These are phyloP conservation scores for Triadica sebifera DNA, from an alignment of 345 rosid genomes.

Conservation along the genomic window DNA sequence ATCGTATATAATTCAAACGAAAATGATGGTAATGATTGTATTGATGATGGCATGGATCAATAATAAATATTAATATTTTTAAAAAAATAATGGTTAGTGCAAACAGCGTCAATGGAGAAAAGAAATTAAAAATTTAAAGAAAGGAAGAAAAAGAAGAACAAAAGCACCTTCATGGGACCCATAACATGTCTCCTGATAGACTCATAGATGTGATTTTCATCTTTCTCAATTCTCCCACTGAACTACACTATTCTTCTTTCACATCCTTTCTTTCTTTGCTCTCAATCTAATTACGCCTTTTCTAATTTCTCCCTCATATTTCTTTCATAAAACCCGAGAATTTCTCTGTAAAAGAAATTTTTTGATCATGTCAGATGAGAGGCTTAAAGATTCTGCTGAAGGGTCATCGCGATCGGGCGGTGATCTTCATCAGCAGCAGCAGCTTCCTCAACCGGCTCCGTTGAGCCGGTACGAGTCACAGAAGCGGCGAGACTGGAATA, in stretches of 20 bases:
- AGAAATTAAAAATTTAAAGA: constrained; percentile 14
- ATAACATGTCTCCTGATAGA: constrained; percentile 51
- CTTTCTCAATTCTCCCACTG: constrained; percentile 28
- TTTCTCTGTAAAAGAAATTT: constrained; percentile 12
- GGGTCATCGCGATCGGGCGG: constrained; percentile 46
- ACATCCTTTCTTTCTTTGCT: neutral
- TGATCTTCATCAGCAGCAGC: constrained; percentile 9
- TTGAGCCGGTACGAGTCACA: constrained; percentile 84
- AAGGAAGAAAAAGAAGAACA: constrained; percentile 31
- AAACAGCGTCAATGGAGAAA: constrained; percentile 17
- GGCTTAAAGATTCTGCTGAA: constrained; percentile 35
- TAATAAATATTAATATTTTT: constrained; percentile 2
- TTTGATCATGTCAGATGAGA: constrained; percentile 31
- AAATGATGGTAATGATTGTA: constrained; percentile 40
- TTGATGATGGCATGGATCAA: constrained; percentile 29
- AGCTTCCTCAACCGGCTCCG: constrained; percentile 27
- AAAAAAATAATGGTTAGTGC: constrained; percentile 22
- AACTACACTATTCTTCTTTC: constrained; percentile 31
- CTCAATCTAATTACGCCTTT: too few species aligned
- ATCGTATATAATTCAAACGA: constrained; percentile 27
- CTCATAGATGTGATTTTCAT: constrained; percentile 52
- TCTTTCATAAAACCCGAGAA: constrained; percentile 22
- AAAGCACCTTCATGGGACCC: constrained; percentile 57
- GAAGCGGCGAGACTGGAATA: constrained; percentile 83
- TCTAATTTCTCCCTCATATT: neutral